phyloP scores from a whole-genome alignment of 129 eudicot species.

The Ambrosia trifida region DNA sequence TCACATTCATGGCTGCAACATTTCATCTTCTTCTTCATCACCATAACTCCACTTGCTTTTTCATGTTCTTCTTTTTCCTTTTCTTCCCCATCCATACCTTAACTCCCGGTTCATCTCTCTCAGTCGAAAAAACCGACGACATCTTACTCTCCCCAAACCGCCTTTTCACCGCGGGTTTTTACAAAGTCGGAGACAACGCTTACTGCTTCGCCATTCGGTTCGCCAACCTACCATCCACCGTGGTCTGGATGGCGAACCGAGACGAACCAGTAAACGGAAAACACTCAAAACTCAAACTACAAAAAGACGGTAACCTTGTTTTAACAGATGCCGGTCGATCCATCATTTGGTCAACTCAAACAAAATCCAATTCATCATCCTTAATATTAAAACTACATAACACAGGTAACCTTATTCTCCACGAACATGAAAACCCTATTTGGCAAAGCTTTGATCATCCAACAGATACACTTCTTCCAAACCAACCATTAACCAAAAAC shows the following conservation, averaged over 20 bases:
- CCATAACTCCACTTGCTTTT: not conserved
- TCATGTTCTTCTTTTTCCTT: constrained; percentile 4
- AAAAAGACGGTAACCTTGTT: constrained; percentile 40
- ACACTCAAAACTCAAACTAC: constrained; percentile 32
- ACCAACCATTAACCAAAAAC: constrained; percentile 33
- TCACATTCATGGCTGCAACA: not conserved
- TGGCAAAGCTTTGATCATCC: constrained; percentile 76
- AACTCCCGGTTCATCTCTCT: constrained; percentile 34
- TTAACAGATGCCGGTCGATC: constrained; percentile 39
- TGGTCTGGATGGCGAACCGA: constrained; percentile 62
- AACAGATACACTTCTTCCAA: constrained; percentile 60
- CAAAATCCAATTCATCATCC: constrained; percentile 26
- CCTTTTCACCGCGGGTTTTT: constrained; percentile 51
- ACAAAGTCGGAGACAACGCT: constrained; percentile 42
- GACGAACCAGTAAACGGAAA: constrained; percentile 54
- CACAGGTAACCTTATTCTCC: constrained; percentile 60
- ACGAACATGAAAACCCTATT: not conserved
- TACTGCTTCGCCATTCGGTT: constrained; percentile 53
- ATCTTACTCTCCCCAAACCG: constrained; percentile 37
- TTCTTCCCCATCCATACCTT: constrained; percentile 3
- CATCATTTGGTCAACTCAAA: constrained; percentile 41
- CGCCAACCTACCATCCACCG: constrained; percentile 31
- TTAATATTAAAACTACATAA: constrained; percentile 33
- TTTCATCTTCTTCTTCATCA: not conserved
- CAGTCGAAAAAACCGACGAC: constrained; percentile 38